Percentiles rank a stretch among this genome's conserved stretches.
Evolutionary conservation across 441 rosid genomes (phyloP).

Genomic region (Pelargonium cotyledonis): DNA sequence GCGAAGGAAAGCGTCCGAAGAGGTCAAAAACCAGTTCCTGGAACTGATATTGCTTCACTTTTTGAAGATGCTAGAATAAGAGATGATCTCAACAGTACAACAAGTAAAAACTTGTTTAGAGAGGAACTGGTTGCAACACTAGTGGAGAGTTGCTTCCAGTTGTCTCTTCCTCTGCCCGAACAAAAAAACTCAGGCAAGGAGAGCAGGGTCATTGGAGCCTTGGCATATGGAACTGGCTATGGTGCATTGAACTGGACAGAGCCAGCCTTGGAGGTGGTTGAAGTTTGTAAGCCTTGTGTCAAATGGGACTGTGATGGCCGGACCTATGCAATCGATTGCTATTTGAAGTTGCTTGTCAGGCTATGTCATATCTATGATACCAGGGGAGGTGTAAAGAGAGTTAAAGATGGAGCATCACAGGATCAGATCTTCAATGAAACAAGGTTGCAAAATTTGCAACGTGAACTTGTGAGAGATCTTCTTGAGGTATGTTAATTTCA

Average conservation of each 20-base stretch:
- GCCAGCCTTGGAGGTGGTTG: constrained; percentile 96
- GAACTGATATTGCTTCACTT: constrained; percentile 94
- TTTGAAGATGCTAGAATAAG: constrained; percentile 86
- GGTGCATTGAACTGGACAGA: constrained; percentile 99
- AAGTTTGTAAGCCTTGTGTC: constrained; percentile 95
- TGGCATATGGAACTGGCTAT: constrained; percentile 99
- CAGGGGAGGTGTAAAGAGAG: constrained; percentile 92
- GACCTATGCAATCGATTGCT: constrained; percentile 94
- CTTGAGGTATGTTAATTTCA: constrained; percentile 58
- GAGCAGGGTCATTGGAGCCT: constrained; percentile 97
- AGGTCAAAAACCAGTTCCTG: constrained; percentile 96
- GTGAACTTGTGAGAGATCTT: constrained; percentile 82
- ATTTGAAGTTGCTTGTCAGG: constrained; percentile 90
- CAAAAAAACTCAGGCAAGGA: constrained; percentile 91
- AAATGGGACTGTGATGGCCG: constrained; percentile 99
- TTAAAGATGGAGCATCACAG: constrained; percentile 98
- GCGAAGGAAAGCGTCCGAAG: constrained; percentile 95
- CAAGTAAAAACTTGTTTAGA: constrained; percentile 85
- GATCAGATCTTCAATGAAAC: constrained; percentile 96
- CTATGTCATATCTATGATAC: constrained; percentile 95
- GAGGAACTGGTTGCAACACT: constrained; percentile 96
- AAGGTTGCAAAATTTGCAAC: constrained; percentile 88
- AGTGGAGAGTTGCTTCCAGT: constrained; percentile 98
- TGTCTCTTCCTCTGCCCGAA: constrained; percentile 93
- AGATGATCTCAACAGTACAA: constrained; percentile 77